A percentile compares a stretch with the other conserved stretches of the same genome.
These are phyloP conservation scores for Tylopilus plumbeoviolaceoides DNA, from an alignment of 768 basidiomycete genomes.

Conservation along the genomic window DNA sequence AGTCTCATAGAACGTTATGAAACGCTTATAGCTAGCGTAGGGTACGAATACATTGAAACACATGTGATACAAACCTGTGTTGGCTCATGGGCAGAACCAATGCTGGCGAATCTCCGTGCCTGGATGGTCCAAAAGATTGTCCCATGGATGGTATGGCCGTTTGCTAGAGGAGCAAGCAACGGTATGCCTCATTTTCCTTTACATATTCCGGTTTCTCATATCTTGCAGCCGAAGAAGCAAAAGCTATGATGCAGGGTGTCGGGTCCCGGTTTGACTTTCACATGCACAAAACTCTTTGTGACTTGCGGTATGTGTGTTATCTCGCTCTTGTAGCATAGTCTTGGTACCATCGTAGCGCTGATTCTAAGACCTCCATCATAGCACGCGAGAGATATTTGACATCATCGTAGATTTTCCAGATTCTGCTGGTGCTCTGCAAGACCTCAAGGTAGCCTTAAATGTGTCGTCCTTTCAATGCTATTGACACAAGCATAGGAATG, in stretches of 20 bases:
- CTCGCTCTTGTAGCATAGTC: background rate
- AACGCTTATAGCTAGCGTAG: conserved; percentile 74
- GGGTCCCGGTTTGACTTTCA: conserved; percentile 88
- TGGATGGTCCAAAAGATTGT: conserved; percentile 83
- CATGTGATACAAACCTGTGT: conserved; percentile 64
- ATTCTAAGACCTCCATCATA: conserved; percentile 19
- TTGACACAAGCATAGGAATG: conserved; percentile 51
- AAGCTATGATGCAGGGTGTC: conserved; percentile 68
- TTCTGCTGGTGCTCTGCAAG: conserved; percentile 77
- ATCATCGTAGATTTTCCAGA: conserved; percentile 95
- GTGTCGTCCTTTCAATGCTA: background rate
- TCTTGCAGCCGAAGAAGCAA: conserved; percentile 60
- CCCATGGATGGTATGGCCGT: conserved; percentile 82
- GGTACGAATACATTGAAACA: conserved; percentile 80
- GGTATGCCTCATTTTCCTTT: conserved; percentile 35
- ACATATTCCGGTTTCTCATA: conserved; percentile 1
- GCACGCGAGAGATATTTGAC: conserved; percentile 85
- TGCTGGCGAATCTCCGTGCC: conserved; percentile 54
- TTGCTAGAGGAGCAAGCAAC: conserved; percentile 60
- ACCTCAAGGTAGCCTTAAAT: conserved; percentile 59
- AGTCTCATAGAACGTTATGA: conserved; percentile 83
- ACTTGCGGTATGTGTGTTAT: conserved; percentile 59
- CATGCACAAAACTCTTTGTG: conserved; percentile 86
- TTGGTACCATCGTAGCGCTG: background rate
- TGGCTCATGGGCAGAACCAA: conserved; percentile 63